Conservation (phyloP, 2,329 filamentous ascomycete genomes). For the Fusarium nanum region DNA sequence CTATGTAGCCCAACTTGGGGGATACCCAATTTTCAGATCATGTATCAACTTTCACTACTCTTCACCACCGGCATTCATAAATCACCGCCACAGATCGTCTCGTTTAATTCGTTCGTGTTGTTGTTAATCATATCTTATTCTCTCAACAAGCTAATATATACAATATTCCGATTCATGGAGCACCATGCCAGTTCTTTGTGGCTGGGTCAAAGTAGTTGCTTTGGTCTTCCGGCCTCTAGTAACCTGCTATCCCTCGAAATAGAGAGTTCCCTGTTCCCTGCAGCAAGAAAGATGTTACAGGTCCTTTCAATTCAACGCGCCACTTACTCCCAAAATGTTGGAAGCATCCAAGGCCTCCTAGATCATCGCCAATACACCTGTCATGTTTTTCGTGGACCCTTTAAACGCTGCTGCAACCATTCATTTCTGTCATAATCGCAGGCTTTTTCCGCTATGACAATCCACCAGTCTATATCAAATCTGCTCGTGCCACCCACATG, state of each 20-base stretch:
- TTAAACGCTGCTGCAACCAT: constrained; percentile 18
- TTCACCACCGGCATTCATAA: not conserved
- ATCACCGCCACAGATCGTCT: not conserved
- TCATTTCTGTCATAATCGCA: constrained; percentile 10
- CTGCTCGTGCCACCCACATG: constrained; percentile 23
- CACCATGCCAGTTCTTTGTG: constrained; percentile 3
- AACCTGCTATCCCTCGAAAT: constrained; percentile 19
- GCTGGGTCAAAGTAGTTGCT: constrained; percentile 28
- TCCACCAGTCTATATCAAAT: constrained; percentile 35
- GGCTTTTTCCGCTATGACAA: constrained; percentile 8
- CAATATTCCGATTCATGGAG: constrained; percentile 9
- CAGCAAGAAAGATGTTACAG: constrained; percentile 8
- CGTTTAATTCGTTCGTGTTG: not conserved
- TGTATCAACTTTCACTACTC: not conserved
- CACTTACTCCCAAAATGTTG: constrained; percentile 22
- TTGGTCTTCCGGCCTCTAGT: constrained; percentile 43
- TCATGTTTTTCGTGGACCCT: constrained; percentile 22
- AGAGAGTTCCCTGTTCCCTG: constrained; percentile 20
- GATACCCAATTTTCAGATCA: not conserved
- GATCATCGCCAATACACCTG: constrained; percentile 9
- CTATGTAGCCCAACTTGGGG: not conserved
- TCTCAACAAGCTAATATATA: constrained; percentile 20
- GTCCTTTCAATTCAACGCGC: constrained; percentile 22
- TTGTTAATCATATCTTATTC: constrained; percentile 13
- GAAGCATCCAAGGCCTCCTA: constrained; percentile 10